A percentile compares a stretch with the other conserved stretches of the same genome.
phyloP scores from a whole-genome alignment of 164 flowering plant genomes.

The Liriodendron chinense region DNA sequence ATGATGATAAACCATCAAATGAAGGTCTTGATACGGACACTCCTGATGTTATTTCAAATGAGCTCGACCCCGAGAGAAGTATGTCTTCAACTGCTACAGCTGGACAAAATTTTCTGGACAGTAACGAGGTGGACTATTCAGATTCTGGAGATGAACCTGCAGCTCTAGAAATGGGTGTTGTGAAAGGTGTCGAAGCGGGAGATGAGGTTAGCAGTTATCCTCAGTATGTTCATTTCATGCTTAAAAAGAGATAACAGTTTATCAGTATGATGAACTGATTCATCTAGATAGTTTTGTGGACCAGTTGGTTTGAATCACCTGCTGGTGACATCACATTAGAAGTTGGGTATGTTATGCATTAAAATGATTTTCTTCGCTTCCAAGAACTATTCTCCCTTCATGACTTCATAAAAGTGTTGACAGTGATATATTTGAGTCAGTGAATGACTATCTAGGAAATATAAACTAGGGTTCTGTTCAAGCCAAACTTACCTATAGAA shows the following conservation, averaged over 20 bases:
- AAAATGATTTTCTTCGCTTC: background rate
- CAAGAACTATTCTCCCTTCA: no score
- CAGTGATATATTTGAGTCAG: no score
- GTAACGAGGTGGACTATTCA: conserved; percentile 25
- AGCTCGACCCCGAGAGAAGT: conserved; percentile 1
- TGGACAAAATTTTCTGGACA: conserved; percentile 10
- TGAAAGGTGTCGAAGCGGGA: conserved; percentile 69
- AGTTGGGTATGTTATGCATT: background rate
- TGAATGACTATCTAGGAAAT: no score
- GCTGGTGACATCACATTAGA: background rate
- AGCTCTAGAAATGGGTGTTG: conserved; percentile 67
- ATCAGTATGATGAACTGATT: background rate
- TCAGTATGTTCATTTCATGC: background rate
- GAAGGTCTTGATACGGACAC: conserved; percentile 12
- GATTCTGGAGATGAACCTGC: conserved; percentile 28
- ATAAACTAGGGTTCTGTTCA: no score
- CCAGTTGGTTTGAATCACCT: background rate
- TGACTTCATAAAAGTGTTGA: no score
- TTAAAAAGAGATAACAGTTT: background rate
- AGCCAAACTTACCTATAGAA: no score
- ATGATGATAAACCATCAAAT: conserved; percentile 18
- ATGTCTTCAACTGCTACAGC: conserved; percentile 6
- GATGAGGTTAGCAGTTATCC: conserved; percentile 57
- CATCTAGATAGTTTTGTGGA: background rate
- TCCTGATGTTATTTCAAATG: background rate